A percentile compares a stretch with the other conserved stretches of the same genome.
Evolutionary conservation across 257 asterid genomes (phyloP).

Genomic region (Solanum paucissectum): DNA sequence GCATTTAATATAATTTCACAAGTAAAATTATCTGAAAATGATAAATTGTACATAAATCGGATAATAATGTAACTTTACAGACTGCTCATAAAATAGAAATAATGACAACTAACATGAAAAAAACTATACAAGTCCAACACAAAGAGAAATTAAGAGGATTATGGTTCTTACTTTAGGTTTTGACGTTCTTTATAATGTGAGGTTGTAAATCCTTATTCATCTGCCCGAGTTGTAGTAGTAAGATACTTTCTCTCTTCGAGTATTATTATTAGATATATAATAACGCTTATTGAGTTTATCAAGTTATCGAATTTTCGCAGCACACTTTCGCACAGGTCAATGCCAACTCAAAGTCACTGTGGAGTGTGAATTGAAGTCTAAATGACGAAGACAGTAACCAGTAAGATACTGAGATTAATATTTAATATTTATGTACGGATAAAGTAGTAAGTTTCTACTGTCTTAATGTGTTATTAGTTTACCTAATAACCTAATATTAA

Average conservation of each 20-base stretch:
- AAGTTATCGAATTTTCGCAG: neutral
- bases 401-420: too few relatives aligned
- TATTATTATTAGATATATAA: too few relatives aligned
- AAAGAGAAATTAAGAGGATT: neutral
- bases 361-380: neutral
- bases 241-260: neutral
- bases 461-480: too few relatives aligned
- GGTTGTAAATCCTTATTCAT: neutral
- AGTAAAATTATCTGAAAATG: neutral
- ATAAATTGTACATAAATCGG: too few relatives aligned
- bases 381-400: neutral
- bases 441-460: too few relatives aligned
- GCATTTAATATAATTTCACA: neutral
- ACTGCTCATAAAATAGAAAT: too few relatives aligned
- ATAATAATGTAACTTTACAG: neutral
- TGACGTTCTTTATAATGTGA: neutral
- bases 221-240: neutral
- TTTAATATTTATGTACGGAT: neutral
- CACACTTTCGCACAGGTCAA: neutral
- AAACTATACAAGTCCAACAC: neutral
- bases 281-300: neutral
- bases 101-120: neutral
- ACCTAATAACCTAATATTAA: too few relatives aligned
- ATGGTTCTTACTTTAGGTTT: too few relatives aligned
- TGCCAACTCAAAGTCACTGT: neutral